Evolutionary conservation across 148 eudicot species (phyloP), one percentile per base, ranked within the genome.

Genomic region (Euryodendron excelsum): DNA sequence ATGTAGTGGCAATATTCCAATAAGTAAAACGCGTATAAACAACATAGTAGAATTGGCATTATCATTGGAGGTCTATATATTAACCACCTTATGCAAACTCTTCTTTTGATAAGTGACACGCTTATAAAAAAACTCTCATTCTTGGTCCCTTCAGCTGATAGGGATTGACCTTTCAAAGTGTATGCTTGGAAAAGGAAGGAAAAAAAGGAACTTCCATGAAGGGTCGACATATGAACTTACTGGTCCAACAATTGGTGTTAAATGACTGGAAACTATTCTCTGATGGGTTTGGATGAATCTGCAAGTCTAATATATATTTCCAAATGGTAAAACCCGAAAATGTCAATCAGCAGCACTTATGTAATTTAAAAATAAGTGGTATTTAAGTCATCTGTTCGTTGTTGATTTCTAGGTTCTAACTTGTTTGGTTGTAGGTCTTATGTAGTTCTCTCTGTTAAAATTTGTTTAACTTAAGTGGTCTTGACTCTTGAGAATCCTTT

Each of bases 401-500:
- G 10, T 66, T 66, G 47, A 36, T 66, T 12, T 66, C 70, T 36
- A 0, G 45, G 27, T n/a, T n/a, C n/a, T n/a, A 36, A 33, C 68
- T 31, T 31, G 34, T 60, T 27, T 27, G 4, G 23, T 33, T 31
- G 23, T 63, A n/a, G 68, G 20, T 63, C n/a, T 33, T 33, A 39
- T 33, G 30, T 63, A 31, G 41, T 5, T 63, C 68, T 31, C 1
- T 31, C 18, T 17, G 41, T 31, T 1, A 17, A 63, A 31, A 31
- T 1, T 11, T 5, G 8, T 28, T 2, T 30, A 14, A 30, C 18
- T 28, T 30, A 30, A 14, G 28, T 62, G 30, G 66, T 14, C n/a
- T 62, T 62, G 37, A 62, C n/a, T n/a, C n/a, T n/a, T n/a, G n/a
- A n/a, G 17, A 62, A 60, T 60, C 18, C 30, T 30, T 33, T 80